These are phyloP conservation scores for Thymus mandschuricus DNA, from an alignment of 257 asterid genomes.

Conservation along the genomic window DNA sequence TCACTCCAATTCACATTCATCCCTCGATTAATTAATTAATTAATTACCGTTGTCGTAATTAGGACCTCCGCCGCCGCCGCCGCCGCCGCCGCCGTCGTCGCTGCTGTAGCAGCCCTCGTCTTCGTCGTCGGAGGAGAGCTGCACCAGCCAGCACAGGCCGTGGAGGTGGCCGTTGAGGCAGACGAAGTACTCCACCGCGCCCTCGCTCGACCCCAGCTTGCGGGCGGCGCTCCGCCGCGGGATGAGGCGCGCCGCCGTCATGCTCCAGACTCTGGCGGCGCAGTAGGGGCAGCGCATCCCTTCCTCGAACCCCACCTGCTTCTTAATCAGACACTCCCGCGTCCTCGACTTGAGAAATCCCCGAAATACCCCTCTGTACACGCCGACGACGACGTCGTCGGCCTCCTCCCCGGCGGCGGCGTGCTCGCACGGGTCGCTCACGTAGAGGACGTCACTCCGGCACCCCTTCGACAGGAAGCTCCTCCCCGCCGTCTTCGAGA, in stretches of 20 bases:
- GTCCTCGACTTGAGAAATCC: slow-evolving; percentile 69
- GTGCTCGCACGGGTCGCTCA: slow-evolving; percentile 94
- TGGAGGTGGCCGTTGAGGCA: slow-evolving; percentile 85
- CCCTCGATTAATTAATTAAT: background rate
- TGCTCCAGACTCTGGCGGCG: slow-evolving; percentile 82
- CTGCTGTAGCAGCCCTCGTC: slow-evolving; percentile 6
- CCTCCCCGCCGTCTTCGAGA: slow-evolving; percentile 86
- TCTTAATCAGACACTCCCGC: slow-evolving; percentile 57
- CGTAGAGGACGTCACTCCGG: slow-evolving; percentile 65
- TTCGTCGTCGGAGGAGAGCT: slow-evolving; percentile 54
- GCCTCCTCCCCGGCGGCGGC: background rate
- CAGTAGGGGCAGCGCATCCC: slow-evolving; percentile 70
- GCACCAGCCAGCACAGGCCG: slow-evolving; percentile 80
- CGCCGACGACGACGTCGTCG: slow-evolving; percentile 64
- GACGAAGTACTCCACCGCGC: slow-evolving; percentile 72
- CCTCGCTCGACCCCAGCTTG: slow-evolving; percentile 72
- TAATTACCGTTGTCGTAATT: slow-evolving; percentile 4
- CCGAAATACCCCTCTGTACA: slow-evolving; percentile 77
- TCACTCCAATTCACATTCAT: slow-evolving; percentile 1
- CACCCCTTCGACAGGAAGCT: slow-evolving; percentile 66
- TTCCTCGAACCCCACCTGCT: slow-evolving; percentile 59
- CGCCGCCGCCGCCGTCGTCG: background rate
- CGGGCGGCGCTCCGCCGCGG: slow-evolving; percentile 68
- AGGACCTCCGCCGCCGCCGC: too few species aligned
- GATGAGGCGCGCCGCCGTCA: slow-evolving; percentile 76